Evolutionary conservation across 78 protist genomes (phyloP).

Genomic region (Dictyostelium purpureum): DNA sequence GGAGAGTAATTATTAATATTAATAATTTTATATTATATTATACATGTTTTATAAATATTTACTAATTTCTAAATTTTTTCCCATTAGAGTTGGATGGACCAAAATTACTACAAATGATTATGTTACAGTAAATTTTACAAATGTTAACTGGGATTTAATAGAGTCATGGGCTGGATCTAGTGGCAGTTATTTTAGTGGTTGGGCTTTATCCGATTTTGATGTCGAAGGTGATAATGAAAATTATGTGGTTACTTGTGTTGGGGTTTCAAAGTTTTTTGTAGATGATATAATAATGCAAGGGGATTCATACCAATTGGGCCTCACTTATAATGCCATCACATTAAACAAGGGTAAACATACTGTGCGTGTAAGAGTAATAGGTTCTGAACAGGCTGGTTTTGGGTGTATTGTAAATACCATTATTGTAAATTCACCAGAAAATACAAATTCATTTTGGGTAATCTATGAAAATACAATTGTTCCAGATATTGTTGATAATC

Average conservation of each 20-base stretch:
- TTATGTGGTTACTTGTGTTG: conserved; percentile 4
- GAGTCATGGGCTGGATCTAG: conserved; percentile 48
- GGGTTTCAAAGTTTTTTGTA: conserved; percentile 1
- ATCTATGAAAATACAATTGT: conserved; percentile 7
- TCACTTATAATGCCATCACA: not conserved
- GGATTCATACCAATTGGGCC: conserved; percentile 26
- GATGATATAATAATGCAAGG: conserved; percentile 36
- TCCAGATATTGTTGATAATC: conserved; percentile 30
- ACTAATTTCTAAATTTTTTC: not conserved
- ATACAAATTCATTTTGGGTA: not conserved
- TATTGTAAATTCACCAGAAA: not conserved
- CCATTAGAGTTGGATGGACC: conserved; percentile 43
- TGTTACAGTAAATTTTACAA: not conserved
- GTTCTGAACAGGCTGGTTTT: conserved; percentile 19
- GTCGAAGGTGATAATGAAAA: not conserved
- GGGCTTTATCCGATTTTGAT: conserved; percentile 39
- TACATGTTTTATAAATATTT: not conserved
- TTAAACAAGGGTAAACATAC: conserved; percentile 37
- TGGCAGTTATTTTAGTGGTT: conserved; percentile 45
- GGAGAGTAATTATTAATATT: conserved; percentile 6
- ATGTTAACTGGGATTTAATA: conserved; percentile 57
- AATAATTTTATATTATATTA: not conserved
- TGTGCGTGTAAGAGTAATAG: conserved; percentile 14
- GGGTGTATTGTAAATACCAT: not conserved
- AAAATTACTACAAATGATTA: not conserved